A percentile compares a stretch with the other conserved stretches of the same genome.
These are phyloP conservation scores for Lumnitzera racemosa DNA, from an alignment of 345 rosid species.

Conservation along the genomic window DNA sequence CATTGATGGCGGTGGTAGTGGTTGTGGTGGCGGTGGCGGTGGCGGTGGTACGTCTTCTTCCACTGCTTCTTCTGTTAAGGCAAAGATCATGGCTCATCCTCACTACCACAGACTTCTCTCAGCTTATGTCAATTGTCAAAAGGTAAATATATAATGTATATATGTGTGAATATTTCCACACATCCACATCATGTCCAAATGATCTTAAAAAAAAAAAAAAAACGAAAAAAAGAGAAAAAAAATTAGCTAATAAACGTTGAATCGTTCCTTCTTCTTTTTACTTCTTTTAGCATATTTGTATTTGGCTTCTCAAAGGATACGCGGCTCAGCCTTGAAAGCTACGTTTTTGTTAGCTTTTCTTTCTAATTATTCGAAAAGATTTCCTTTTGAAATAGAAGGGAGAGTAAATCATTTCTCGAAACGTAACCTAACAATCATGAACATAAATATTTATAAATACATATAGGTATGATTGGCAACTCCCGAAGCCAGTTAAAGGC, in stretches of 20 bases:
- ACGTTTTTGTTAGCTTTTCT: too few relatives aligned
- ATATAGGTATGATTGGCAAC: too few relatives aligned
- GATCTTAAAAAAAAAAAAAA: slow-evolving; percentile 4
- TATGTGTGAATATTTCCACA: background rate
- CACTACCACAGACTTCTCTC: slow-evolving; percentile 86
- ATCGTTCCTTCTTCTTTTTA: background rate
- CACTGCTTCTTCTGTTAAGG: slow-evolving; percentile 45
- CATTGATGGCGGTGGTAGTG: slow-evolving; percentile 17
- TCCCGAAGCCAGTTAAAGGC: too few relatives aligned
- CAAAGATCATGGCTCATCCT: slow-evolving; percentile 98
- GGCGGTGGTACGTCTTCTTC: too few relatives aligned
- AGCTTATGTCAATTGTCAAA: slow-evolving; percentile 88
- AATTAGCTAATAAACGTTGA: background rate
- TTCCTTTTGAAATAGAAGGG: too few relatives aligned
- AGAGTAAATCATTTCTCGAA: too few relatives aligned
- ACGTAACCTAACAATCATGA: too few relatives aligned
- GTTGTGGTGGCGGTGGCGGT: slow-evolving; percentile 1
- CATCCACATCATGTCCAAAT: background rate
- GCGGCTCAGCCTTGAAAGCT: too few relatives aligned
- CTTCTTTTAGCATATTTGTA: slow-evolving; percentile 4
- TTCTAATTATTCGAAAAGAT: too few relatives aligned
- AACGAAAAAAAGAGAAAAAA: background rate
- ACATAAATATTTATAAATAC: too few relatives aligned
- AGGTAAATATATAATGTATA: slow-evolving; percentile 38
- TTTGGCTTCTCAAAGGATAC: background rate